Base-by-base conservation (phyloP, 306 rosid species). In the Medicago lupulina region DNA sequence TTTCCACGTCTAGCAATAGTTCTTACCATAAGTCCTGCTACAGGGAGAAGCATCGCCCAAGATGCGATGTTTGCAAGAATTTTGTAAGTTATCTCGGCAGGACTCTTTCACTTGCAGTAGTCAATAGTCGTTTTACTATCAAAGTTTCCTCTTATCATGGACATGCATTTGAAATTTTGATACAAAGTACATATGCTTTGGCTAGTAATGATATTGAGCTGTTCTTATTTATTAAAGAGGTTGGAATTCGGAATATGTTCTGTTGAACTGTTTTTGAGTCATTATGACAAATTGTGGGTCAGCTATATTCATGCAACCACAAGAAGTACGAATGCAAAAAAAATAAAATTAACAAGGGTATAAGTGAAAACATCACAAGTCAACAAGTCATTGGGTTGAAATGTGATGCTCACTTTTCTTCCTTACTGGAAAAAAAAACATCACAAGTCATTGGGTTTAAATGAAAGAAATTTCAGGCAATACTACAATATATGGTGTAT, bases 21-120 rank as follows among this genome's bases (percentile, higher is more conserved):
- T 97, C 97, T 36, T 92, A 84, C 83, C 97, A 95, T 80, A 90
- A 90, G 83, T 87, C 93, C 76, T 95, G 98, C 89, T 92, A 86
- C 61, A 90, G 87, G 86, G 93, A 89, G 87, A 85, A 88, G 73
- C 85, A 92, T 80, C 98, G 90, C 80, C 98, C 98, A 64, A 87
- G 82, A 89, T 96, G 99, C 74, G 97, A 96, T 85, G 98, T 96
- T 80, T 96, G 99, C 83, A 88, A 47, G 57, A 90, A 75, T 82
- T 92, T 78, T 41, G 99, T 96, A 79, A 88, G 99, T n/a, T 77
- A 21, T 82, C 65, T 82, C 75, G 2, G 23, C n/a, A n/a, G n/a
- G n/a, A n/a, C n/a, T 72, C 58, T 77, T 67, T 40, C 55, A 74
- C 16, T 76, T 55, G n/a, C 21, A 36, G 61, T 61, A 76, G 67